Evolutionary conservation across 768 basidiomycete species (phyloP), one percentile per base, ranked within the genome.

Genomic region (Strobilomyces dryophilus): DNA sequence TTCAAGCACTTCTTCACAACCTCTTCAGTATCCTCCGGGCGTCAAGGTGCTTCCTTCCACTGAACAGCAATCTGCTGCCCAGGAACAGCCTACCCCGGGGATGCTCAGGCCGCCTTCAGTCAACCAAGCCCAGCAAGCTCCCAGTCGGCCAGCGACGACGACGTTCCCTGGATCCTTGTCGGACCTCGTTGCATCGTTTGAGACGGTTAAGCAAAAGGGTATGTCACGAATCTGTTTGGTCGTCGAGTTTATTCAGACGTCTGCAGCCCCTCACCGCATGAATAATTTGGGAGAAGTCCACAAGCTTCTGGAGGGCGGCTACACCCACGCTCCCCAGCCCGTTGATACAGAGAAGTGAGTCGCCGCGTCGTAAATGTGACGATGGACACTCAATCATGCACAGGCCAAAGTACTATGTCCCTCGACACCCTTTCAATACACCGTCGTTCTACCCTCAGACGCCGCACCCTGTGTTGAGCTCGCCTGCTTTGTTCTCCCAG

Each of bases 141-240:
- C 74, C 24, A 71, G 69, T 50, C 76, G 75, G 34, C 65, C 76
- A 18, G 60, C 75, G 45, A 61, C 74, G 21, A 69, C 75, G 10
- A 81, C 82, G 20, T 85, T 87, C 79, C 93, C 91, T 17, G 90
- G 85, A 51, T 92, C 85, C 26, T 67, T 99, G 66, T 91, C 92
- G 11, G 95, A 98, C 66, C 77, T 99, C 49, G 94, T 98, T 37
- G 83, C 88, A 20, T 93, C 92, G 37, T 98, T 98, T 65, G 95
- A 98, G 74, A 88, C 79, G 43, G 93, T 95, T 41, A 98, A 98
- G 73, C 93, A 95, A 76, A 94, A 97, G 69, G 93, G 95, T 94
- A 56, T 45, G 76, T 63, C n/a, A 8, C 43, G 24, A 32, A 53
- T 15, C 45, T 26, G 20, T 27, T 36, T 32, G 48, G 8, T 21